These are phyloP conservation scores for Canariomyces notabilis DNA, from an alignment of 2,329 filamentous ascomycete genomes.

Conservation along the genomic window DNA sequence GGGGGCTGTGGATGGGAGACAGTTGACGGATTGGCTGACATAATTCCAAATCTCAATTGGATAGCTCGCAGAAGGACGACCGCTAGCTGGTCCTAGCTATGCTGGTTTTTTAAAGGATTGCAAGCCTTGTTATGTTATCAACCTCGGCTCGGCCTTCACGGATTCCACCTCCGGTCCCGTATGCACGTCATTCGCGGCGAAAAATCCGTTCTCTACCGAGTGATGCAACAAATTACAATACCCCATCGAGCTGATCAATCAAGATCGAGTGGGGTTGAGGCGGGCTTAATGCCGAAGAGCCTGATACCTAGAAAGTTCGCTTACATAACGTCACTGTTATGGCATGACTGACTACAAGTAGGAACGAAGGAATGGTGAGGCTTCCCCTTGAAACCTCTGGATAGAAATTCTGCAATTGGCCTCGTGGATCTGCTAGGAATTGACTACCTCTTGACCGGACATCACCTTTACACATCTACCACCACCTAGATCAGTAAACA, in stretches of 20 bases:
- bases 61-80: too few relatives aligned
- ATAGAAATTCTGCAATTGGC: too few relatives aligned
- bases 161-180: not conserved
- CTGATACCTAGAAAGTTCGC: not conserved
- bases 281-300: not conserved
- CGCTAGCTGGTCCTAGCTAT: too few relatives aligned
- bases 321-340: not conserved
- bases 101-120: too few relatives aligned
- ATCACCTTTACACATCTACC: not conserved
- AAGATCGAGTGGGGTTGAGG: not conserved
- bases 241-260: not conserved
- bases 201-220: not conserved
- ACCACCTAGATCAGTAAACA: not conserved
- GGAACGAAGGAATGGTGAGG: not conserved
- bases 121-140: not conserved
- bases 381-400: not conserved
- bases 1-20: too few relatives aligned
- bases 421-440: too few relatives aligned
- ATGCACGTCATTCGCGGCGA: not conserved
- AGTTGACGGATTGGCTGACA: too few relatives aligned
- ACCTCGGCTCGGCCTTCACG: conserved; percentile 9
- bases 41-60: too few relatives aligned
- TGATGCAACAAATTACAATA: not conserved
- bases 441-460: not conserved
- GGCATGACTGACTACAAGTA: not conserved